Conservation (phyloP, 176 grass and related monocot genomes). For the Otatea glauca region DNA sequence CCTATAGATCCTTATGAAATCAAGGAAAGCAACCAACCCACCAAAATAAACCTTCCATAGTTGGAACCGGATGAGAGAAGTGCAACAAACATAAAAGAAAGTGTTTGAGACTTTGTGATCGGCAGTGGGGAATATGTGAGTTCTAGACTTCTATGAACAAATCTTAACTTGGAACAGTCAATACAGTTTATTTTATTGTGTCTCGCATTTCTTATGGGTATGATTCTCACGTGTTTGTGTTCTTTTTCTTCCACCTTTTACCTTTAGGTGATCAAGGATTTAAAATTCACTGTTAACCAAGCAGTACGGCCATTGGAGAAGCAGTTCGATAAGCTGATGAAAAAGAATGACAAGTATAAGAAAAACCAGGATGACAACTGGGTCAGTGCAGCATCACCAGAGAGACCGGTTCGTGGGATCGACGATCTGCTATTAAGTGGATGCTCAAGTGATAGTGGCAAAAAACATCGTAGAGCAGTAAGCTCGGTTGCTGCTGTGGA, state of each 20-base stretch:
- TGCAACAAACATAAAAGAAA: constrained; percentile 77
- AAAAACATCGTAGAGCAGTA: constrained; percentile 38
- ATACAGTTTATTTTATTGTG: not conserved
- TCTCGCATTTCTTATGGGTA: not conserved
- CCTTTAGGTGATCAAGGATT: constrained; percentile 76
- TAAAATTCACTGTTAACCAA: constrained; percentile 85
- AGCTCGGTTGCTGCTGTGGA: constrained; percentile 36
- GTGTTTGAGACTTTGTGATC: constrained; percentile 71
- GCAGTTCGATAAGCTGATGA: constrained; percentile 63
- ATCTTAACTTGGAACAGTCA: not conserved
- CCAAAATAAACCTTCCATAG: constrained; percentile 69
- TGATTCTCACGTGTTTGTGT: not conserved
- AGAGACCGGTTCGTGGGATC: constrained; percentile 60
- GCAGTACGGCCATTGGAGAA: constrained; percentile 80
- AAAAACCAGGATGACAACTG: constrained; percentile 68
- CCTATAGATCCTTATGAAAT: constrained; percentile 82
- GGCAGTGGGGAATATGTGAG: constrained; percentile 82
- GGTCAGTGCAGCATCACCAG: constrained; percentile 50
- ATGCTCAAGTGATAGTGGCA: constrained; percentile 66
- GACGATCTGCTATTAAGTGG: constrained; percentile 80
- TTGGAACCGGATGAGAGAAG: constrained; percentile 55
- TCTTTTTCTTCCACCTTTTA: not conserved
- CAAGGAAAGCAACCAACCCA: constrained; percentile 63
- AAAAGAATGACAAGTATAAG: constrained; percentile 55
- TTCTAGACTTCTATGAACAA: not conserved